Evolutionary conservation across 257 asterid genomes (phyloP).

Genomic region (Osmanthus fragrans): DNA sequence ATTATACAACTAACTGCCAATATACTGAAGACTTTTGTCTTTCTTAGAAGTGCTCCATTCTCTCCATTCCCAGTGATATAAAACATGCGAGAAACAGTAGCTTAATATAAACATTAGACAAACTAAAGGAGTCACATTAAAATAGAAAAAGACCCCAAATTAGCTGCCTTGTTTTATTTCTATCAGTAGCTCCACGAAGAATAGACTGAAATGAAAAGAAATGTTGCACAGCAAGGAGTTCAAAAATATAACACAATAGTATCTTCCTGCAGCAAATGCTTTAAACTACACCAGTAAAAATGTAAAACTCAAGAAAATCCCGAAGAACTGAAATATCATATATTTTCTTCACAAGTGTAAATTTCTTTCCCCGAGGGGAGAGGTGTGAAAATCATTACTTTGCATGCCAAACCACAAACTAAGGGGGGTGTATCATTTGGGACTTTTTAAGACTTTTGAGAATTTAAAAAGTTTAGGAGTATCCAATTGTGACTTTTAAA

Average conservation of each 20-base stretch:
- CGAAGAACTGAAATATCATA: background rate
- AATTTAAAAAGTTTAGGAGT: too few species aligned
- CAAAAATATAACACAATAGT: background rate
- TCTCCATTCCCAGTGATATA: background rate
- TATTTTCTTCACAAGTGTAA: background rate
- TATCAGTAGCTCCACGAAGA: background rate
- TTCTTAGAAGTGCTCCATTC: background rate
- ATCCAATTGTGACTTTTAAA: too few species aligned
- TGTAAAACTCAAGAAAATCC: background rate
- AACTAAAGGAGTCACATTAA: background rate
- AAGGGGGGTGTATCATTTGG: too few species aligned
- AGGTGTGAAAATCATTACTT: background rate
- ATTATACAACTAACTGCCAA: background rate
- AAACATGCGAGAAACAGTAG: background rate
- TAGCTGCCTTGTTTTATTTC: background rate
- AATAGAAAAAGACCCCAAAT: background rate
- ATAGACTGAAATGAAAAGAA: background rate
- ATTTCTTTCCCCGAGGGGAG: background rate
- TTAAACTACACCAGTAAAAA: background rate
- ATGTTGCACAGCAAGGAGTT: background rate
- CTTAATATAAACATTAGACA: background rate
- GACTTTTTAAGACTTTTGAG: too few species aligned
- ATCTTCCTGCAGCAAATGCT: background rate
- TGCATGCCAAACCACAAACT: background rate
- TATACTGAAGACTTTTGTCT: background rate